Evolutionary conservation across 192 early-diverging fungal species (phyloP).

Genomic region (Entomortierella parvispora): DNA sequence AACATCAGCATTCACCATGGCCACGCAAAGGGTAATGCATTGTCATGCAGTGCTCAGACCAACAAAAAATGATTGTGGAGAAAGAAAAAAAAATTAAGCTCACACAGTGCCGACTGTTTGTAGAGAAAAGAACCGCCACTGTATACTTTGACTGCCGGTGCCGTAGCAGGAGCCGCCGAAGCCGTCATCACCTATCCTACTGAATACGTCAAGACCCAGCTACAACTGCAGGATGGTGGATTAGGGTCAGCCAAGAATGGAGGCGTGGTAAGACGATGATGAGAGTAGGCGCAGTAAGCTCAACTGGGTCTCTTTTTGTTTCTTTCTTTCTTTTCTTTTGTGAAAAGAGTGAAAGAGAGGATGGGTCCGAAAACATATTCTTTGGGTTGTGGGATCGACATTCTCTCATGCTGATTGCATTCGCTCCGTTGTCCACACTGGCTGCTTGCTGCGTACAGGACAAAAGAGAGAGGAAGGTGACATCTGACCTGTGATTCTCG

Average conservation of each 20-base stretch:
- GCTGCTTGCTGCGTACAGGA: too few species aligned
- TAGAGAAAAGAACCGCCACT: slow-evolving; percentile 36
- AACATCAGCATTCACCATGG: not conserved
- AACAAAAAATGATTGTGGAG: too few species aligned
- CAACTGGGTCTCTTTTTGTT: not conserved
- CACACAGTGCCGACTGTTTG: not conserved
- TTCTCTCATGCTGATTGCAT: not conserved
- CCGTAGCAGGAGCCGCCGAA: slow-evolving; percentile 89
- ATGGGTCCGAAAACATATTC: too few species aligned
- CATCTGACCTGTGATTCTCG: not conserved
- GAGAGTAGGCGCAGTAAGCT: too few species aligned
- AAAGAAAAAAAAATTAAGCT: not conserved
- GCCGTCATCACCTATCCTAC: slow-evolving; percentile 93
- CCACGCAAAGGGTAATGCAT: not conserved
- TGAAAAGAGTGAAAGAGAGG: too few species aligned
- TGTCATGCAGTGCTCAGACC: not conserved
- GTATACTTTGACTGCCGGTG: slow-evolving; percentile 81
- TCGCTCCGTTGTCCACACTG: too few species aligned
- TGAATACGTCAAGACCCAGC: slow-evolving; percentile 93
- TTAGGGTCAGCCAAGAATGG: slow-evolving; percentile 19
- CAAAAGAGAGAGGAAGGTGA: too few species aligned
- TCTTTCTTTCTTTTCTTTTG: not conserved
- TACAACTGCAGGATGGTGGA: slow-evolving; percentile 81
- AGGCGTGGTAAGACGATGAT: slow-evolving; percentile 13
- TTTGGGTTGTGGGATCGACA: too few species aligned